Base-by-base conservation (phyloP, 2,329 filamentous ascomycete species). In the Talaromyces sp. region DNA sequence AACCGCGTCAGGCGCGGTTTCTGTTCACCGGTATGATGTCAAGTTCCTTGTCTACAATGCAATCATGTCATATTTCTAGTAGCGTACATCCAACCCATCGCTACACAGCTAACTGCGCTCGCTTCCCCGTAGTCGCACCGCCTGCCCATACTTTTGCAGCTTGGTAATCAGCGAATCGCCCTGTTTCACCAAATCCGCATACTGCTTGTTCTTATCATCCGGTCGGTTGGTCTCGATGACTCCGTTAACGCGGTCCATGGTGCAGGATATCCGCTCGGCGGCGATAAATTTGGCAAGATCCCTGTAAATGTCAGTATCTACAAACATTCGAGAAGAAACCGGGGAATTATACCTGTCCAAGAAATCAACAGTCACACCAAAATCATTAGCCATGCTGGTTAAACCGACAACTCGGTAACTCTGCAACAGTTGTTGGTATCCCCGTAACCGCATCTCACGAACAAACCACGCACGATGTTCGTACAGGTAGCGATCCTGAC, bases 181-280 rank as follows among this genome's bases (percentile, higher is more conserved):
- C 77, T 98, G 95, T 82, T 95, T 95, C 67, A 99, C 93, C 43
- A 98, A 93, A 73, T 99, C 95, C 72, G 93, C 91, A 81, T 99
- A 99, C 82, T 99, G 95, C 86, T 97, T 97, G 85, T 98, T 98
- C 88, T 99, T 99, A 82, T 97, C 93, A 77, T 98, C 95, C 9
- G 94, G 93, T 63, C 95, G 87, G 82, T 97, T 97, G 52, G 95
- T 99, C 85, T 98, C 95, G 73, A 99, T 98, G 71, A 98, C 91
- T 70, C 94, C 95, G 66, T 93, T 92, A 69, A 99, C 95, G 63
- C 95, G 91, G 81, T 99, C 95, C 72, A 99, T 98, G 27, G 93
- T 98, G 84, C 95, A 98, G 61, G 93, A 89, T 74, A 99, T 94
- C 72, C 94, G 90, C 76, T 94, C 92, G 69, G 89, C 93, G 16